Evolutionary conservation across 805 yeast genomes (phyloP).

Genomic region (Ogataea pini): DNA sequence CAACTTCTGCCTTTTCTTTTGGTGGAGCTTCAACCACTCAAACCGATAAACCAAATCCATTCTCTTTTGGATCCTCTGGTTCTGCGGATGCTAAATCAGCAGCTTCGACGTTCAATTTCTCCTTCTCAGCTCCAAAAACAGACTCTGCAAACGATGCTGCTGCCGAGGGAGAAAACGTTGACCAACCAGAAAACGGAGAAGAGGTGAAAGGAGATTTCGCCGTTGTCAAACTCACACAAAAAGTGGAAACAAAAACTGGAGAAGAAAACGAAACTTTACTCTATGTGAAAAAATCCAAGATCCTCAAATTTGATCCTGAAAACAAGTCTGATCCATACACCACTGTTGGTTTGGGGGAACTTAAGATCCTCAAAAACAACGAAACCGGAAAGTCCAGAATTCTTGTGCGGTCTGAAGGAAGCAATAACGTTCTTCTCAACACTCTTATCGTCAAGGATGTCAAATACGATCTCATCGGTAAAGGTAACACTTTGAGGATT

Average conservation of each 20-base stretch:
- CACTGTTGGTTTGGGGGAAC: conserved; percentile 77
- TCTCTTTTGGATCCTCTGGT: conserved; percentile 25
- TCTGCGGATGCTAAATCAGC: conserved; percentile 14
- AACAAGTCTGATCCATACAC: conserved; percentile 53
- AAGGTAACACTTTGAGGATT: conserved; percentile 65
- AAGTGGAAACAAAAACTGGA: conserved; percentile 67
- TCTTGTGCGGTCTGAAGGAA: conserved; percentile 85
- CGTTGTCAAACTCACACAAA: conserved; percentile 46
- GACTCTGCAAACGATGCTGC: conserved; percentile 9
- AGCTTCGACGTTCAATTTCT: conserved; percentile 24
- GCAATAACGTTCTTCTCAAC: conserved; percentile 76
- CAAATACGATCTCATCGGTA: conserved; percentile 60
- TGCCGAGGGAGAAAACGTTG: conserved; percentile 9
- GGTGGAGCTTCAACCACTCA: background rate
- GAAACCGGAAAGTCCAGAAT: conserved; percentile 66
- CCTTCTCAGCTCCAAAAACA: conserved; percentile 27
- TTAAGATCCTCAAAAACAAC: conserved; percentile 67
- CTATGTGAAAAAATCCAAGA: conserved; percentile 69
- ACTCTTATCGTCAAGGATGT: conserved; percentile 57
- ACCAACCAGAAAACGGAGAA: conserved; percentile 38
- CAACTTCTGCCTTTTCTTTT: conserved; percentile 5
- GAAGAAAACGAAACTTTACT: conserved; percentile 76
- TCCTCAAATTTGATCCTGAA: conserved; percentile 58
- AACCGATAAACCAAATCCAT: conserved; percentile 13
- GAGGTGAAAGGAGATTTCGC: conserved; percentile 52